Conservation (phyloP, 2,329 filamentous ascomycete genomes). For the Coniella vitis region DNA sequence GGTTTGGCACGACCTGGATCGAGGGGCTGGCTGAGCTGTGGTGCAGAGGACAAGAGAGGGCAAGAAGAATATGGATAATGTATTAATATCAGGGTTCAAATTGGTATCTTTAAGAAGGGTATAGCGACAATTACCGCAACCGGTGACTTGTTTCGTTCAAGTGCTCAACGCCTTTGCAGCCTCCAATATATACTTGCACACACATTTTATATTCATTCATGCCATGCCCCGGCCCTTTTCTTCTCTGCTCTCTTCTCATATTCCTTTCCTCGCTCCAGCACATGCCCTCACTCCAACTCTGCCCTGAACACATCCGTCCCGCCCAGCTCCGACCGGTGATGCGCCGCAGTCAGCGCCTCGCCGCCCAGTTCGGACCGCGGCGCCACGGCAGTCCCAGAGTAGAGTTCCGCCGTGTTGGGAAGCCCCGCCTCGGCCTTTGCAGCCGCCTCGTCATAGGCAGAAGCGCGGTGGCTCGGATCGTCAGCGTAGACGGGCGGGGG, state of each 20-base stretch:
- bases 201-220: too few species aligned
- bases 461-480: not conserved
- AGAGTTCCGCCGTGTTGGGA: not conserved
- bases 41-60: too few species aligned
- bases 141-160: too few species aligned
- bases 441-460: not conserved
- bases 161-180: too few species aligned
- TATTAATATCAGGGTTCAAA: too few species aligned
- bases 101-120: too few species aligned
- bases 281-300: not conserved
- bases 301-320: not conserved
- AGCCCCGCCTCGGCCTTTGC: not conserved
- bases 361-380: not conserved
- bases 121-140: too few species aligned
- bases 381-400: not conserved
- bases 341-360: not conserved
- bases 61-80: too few species aligned
- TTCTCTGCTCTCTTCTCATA: not conserved
- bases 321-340: not conserved
- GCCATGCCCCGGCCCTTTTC: not conserved
- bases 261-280: not conserved
- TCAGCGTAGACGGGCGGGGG: not conserved
- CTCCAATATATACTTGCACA: too few species aligned
- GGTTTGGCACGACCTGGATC: too few species aligned
- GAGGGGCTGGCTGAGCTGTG: too few species aligned